phyloP scores from a whole-genome alignment of 1,284 basidiomycete species.

The Ustilago xerochloae region DNA sequence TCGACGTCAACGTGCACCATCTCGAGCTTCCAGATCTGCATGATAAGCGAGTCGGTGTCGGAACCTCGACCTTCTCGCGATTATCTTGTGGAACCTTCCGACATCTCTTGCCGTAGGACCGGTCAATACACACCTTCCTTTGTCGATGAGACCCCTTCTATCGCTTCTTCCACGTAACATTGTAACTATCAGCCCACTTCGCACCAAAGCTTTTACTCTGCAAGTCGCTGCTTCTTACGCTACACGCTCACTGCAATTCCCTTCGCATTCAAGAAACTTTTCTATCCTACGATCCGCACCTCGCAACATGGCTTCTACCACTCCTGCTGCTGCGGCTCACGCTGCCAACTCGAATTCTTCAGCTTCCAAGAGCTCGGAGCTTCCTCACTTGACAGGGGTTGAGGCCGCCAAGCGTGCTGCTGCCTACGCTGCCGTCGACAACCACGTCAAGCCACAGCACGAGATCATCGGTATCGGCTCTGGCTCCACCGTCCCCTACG shows the following conservation, averaged over 20 bases:
- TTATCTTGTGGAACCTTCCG: background rate
- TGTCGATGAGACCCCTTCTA: constrained; percentile 17
- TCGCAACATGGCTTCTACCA: constrained; percentile 28
- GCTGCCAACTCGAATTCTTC: constrained; percentile 37
- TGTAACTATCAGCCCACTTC: background rate
- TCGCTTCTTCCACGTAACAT: background rate
- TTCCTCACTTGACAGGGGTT: constrained; percentile 39
- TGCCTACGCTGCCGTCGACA: constrained; percentile 93
- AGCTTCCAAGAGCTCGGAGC: constrained; percentile 32
- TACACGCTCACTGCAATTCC: background rate
- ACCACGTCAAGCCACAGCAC: constrained; percentile 84
- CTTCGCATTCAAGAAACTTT: background rate
- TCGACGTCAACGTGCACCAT: constrained; percentile 24
- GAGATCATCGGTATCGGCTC: constrained; percentile 74
- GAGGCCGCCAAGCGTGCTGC: constrained; percentile 83
- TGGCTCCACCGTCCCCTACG: constrained; percentile 94
- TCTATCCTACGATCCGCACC: constrained; percentile 2
- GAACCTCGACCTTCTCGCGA: background rate
- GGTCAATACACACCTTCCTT: background rate
- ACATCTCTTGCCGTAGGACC: too few relatives aligned
- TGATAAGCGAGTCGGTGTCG: background rate
- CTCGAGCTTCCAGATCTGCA: background rate
- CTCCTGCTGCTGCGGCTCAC: constrained; percentile 12
- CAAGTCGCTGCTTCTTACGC: background rate
- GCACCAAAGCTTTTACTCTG: background rate